phyloP scores from a whole-genome alignment of 2,329 filamentous ascomycete genomes.

The Chrysoporthe austroafricana region DNA sequence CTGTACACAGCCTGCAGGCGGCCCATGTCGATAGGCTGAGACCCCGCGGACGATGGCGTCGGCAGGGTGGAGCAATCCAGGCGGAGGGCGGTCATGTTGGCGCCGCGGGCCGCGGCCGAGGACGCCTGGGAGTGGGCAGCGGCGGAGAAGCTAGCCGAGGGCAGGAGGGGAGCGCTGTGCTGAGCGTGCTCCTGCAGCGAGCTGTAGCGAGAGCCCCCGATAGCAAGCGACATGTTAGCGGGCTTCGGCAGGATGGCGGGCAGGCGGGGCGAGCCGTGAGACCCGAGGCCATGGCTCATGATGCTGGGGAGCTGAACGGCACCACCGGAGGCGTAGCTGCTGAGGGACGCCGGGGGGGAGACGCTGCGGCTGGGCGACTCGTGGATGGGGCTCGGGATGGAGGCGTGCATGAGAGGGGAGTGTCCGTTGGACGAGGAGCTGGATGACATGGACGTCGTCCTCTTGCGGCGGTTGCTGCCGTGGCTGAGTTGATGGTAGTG shows the following conservation, averaged over 20 bases:
- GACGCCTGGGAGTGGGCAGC: conserved; percentile 30
- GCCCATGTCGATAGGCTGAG: conserved; percentile 60
- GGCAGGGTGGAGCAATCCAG: conserved; percentile 62
- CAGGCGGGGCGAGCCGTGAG: conserved; percentile 51
- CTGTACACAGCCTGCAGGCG: conserved; percentile 74
- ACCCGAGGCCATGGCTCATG: conserved; percentile 45
- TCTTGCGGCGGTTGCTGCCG: conserved; percentile 79
- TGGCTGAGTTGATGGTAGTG: conserved; percentile 87
- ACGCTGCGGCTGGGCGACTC: conserved; percentile 53
- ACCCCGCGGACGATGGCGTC: conserved; percentile 36
- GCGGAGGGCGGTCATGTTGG: conserved; percentile 48
- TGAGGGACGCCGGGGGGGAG: conserved; percentile 51
- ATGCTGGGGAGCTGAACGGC: conserved; percentile 59
- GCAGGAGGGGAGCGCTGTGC: conserved; percentile 51
- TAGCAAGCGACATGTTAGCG: conserved; percentile 50
- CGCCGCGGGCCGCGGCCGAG: conserved; percentile 42
- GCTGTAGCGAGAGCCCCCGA: conserved; percentile 41
- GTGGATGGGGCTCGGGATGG: conserved; percentile 54
- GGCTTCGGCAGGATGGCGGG: conserved; percentile 71
- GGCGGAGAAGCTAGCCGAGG: conserved; percentile 44
- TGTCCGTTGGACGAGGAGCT: conserved; percentile 58
- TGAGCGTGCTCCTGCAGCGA: conserved; percentile 45
- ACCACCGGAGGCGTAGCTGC: conserved; percentile 46
- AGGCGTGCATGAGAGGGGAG: conserved; percentile 54
- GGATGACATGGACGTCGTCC: conserved; percentile 71